Evolutionary conservation across 2,329 filamentous ascomycete genomes (phyloP).

Genomic region (Fusarium napiforme): DNA sequence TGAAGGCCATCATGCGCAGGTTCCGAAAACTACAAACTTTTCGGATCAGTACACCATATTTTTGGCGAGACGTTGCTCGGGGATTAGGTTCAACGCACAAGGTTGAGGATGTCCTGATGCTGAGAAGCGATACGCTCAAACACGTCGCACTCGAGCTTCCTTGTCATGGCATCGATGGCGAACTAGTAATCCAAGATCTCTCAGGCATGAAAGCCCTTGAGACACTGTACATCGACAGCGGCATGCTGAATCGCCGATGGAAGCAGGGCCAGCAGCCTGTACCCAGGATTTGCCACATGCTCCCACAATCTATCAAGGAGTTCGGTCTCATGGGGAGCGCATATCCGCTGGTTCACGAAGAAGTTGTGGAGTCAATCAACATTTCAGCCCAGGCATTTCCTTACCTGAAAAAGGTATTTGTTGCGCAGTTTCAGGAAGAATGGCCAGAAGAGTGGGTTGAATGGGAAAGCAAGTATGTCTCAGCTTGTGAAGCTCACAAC

Average conservation of each 20-base stretch:
- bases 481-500: not conserved
- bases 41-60: not conserved
- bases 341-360: not conserved
- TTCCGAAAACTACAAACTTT: not conserved
- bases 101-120: not conserved
- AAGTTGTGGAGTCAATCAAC: not conserved
- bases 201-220: not conserved
- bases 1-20: not conserved
- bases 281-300: not conserved
- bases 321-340: not conserved
- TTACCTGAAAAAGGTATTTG: not conserved
- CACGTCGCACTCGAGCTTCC: not conserved
- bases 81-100: too few species aligned
- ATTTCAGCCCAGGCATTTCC: not conserved
- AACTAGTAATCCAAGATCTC: not conserved
- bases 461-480: not conserved
- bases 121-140: not conserved
- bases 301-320: not conserved
- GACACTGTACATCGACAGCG: not conserved
- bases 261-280: not conserved
- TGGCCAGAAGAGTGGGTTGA: not conserved
- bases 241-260: not conserved
- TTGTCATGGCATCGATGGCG: accelerated
- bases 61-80: too few species aligned
- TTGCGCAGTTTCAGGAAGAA: not conserved